Evolutionary conservation across 805 yeast genomes (phyloP).

Genomic region (Candida wancherniae): DNA sequence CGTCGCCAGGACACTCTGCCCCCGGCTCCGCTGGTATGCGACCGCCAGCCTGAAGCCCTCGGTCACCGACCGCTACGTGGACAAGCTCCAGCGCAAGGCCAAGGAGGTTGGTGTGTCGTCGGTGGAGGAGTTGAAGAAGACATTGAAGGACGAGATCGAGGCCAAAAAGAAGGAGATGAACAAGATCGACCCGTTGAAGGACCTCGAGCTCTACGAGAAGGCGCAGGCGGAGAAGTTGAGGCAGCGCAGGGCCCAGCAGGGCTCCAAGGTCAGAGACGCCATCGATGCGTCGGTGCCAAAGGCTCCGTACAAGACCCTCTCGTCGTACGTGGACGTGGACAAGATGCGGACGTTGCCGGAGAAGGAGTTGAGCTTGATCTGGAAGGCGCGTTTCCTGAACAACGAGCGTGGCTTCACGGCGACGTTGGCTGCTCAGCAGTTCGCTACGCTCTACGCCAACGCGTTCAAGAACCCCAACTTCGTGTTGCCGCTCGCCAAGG

Average conservation of each 20-base stretch:
- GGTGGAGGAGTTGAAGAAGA: slow-evolving; percentile 58
- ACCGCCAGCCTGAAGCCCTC: slow-evolving; percentile 4
- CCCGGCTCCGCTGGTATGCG: slow-evolving; percentile 7
- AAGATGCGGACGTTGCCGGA: slow-evolving; percentile 53
- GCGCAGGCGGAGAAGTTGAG: slow-evolving; percentile 28
- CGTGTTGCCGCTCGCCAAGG: slow-evolving; percentile 84
- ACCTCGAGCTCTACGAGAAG: slow-evolving; percentile 53
- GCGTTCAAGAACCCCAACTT: slow-evolving; percentile 78
- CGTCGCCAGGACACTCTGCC: too few relatives aligned
- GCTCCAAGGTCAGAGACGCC: slow-evolving; percentile 28
- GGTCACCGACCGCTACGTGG: slow-evolving; percentile 21
- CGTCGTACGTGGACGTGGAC: slow-evolving; percentile 64
- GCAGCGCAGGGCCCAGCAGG: slow-evolving; percentile 19
- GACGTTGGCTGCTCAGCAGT: slow-evolving; percentile 52
- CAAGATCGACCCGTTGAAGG: slow-evolving; percentile 65
- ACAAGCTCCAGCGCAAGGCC: slow-evolving; percentile 34
- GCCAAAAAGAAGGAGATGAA: slow-evolving; percentile 50
- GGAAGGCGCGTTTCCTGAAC: slow-evolving; percentile 81
- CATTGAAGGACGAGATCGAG: slow-evolving; percentile 57
- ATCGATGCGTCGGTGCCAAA: slow-evolving; percentile 31
- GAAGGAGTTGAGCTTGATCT: slow-evolving; percentile 69
- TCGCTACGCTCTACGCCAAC: slow-evolving; percentile 53
- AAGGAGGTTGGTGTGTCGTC: slow-evolving; percentile 30
- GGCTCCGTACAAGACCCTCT: slow-evolving; percentile 64
- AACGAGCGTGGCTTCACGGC: slow-evolving; percentile 64